Percentiles rank a stretch among this genome's conserved stretches.
Conservation (phyloP, 345 rosid genomes). For the Barbarea vulgaris region DNA sequence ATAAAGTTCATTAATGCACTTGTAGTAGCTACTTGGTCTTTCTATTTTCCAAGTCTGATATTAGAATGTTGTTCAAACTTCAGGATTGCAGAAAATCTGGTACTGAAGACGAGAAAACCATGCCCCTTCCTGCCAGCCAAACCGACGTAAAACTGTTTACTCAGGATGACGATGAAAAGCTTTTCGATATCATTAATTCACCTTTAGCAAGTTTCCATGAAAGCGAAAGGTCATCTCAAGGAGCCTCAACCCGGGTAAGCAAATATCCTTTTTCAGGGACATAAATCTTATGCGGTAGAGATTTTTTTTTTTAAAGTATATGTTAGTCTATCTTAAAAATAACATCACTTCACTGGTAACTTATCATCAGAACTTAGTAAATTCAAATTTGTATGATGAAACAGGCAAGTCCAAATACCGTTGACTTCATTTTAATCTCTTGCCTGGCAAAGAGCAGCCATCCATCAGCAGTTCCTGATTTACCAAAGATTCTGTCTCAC, state of each 20-base stretch:
- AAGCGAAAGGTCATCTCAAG: conserved; percentile 65
- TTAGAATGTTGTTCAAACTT: conserved; percentile 17
- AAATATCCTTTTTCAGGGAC: not conserved
- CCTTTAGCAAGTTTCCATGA: conserved; percentile 81
- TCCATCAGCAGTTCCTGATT: conserved; percentile 45
- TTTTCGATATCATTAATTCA: conserved; percentile 58
- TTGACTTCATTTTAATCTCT: conserved; percentile 78
- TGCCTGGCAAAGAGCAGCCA: conserved; percentile 43
- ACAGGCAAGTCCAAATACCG: conserved; percentile 60
- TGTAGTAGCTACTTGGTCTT: conserved; percentile 10
- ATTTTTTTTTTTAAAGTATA: not conserved
- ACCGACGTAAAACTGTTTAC: conserved; percentile 58
- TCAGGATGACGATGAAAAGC: conserved; percentile 45
- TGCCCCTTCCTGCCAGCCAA: conserved; percentile 43
- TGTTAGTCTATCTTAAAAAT: not conserved
- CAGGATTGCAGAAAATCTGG: conserved; percentile 50
- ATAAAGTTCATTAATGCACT: conserved; percentile 13
- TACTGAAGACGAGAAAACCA: conserved; percentile 46
- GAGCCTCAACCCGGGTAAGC: conserved; percentile 59
- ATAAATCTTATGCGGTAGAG: conserved; percentile 1
- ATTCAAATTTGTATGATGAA: conserved; percentile 14
- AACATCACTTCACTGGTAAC: conserved; percentile 1
- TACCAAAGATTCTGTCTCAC: conserved; percentile 61
- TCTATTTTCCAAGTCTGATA: conserved; percentile 10
- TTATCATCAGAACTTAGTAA: conserved; percentile 17